A percentile compares a stretch with the other conserved stretches of the same genome.
Conservation (phyloP, 129 eudicot genomes). For the Ambrosia trifida region DNA sequence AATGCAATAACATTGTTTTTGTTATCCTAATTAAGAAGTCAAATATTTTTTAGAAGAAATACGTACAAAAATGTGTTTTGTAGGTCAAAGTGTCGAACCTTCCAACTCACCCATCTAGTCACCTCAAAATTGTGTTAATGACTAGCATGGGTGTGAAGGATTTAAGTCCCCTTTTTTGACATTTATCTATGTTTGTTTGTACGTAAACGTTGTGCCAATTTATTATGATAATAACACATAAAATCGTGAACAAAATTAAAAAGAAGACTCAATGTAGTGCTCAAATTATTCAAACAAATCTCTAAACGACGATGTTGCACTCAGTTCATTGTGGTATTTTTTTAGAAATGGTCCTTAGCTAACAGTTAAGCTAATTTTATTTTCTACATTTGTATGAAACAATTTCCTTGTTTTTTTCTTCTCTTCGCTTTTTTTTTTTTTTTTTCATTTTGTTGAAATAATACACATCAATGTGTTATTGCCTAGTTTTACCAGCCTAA, state of each 20-base stretch:
- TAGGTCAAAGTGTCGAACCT: no score
- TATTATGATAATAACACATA: not conserved
- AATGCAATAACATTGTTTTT: not conserved
- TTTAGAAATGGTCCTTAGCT: not conserved
- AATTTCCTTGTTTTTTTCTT: not conserved
- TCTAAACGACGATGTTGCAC: no score
- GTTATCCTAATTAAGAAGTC: not conserved
- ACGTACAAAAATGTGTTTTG: not conserved
- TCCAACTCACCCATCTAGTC: no score
- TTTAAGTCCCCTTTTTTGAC: no score
- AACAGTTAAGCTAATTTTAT: not conserved
- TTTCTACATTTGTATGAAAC: not conserved
- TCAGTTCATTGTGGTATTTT: not conserved
- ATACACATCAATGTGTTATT: not conserved
- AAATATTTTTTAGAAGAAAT: not conserved
- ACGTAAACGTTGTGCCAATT: not conserved
- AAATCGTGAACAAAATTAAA: not conserved
- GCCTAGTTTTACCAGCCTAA: not conserved
- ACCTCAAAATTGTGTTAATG: not conserved
- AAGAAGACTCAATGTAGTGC: no score
- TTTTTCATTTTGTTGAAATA: no score
- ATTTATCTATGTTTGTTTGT: no score
- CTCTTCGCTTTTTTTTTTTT: no score
- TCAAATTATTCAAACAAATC: no score
- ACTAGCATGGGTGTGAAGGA: no score